Evolutionary conservation across 805 yeast genomes (phyloP), one percentile per base, ranked within the genome.

Genomic region (Ogataea allantospora): DNA sequence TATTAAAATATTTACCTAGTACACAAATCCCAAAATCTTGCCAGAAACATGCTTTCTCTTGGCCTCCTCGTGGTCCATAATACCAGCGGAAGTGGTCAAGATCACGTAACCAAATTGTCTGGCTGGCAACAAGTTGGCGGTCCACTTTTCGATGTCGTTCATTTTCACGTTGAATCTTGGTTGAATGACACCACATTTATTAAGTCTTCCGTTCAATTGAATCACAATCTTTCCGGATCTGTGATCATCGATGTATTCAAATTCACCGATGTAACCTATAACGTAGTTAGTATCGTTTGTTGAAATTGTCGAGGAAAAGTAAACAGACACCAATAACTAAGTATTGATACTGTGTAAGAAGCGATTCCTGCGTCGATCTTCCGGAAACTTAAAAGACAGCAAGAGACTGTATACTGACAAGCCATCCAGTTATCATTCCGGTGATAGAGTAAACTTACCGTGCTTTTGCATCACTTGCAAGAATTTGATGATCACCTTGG

Each of bases 1-100:
- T n/a, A 21, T 21, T 21, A 21, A 9, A 6, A n/a, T n/a, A 33
- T 22, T 65, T 7, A 27, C 10, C 29, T 85, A 89, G 83, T 89
- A 89, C 57, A 91, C 96, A 77, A 88, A 91, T 67, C 99, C 99
- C 67, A 91, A 83, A 73, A 91, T 85, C 80, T 91, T 91, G 73
- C 99, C 99, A 58, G 97, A 88, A 62, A 91, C 98, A 77, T 91
- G 98, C 85, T 91, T 93, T 83, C 97, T 86, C 82, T 96, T 88
- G 62, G 99, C 99, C 79, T 91, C 97, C 80, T 91, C 98, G 80
- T 91, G 99, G 81, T 93, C 98, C 95, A 91, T 88, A 63, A 91
- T 91, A 77, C 99, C 99, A 62, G 98, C 96, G 62, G 98, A 91
- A 62, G 98, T 91, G 73, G 98, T 91, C 67, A 91, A 83, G 73